Base-by-base conservation (phyloP, 176 grass and related monocot species). In the Saccharum spontaneum region DNA sequence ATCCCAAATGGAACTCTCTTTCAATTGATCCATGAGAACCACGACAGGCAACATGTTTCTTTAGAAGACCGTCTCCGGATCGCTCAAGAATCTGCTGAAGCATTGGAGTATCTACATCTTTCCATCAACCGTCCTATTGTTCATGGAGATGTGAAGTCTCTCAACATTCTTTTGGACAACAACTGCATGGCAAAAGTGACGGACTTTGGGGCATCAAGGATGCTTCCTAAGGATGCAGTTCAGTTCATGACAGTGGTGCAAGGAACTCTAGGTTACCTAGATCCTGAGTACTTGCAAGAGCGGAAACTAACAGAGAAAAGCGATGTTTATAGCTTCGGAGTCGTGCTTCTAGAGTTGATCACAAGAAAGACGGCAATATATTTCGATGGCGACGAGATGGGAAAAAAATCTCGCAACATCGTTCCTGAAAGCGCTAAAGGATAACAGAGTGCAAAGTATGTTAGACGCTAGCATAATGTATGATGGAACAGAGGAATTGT, bases 221-320 rank as follows among this genome's bases (percentile, higher is more conserved):
- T 7, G 5, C 80, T 50, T 26, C 36, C 80, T n/a, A 82, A 61
- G 50, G 80, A 82, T 4, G 49, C 8, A 39, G 67, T 40, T 12
- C 80, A 82, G 23, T 54, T 61, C 33, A 82, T 82, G 67, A 82
- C 80, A 43, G 6, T 71, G 4, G 69, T 71, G 39, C 69, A 71
- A 22, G 69, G 69, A 44, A 72, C 69, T 8, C 10, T 61, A 6
- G 80, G 80, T 22, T 82, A 82, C 16, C 37, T 82, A 54, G 80
- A 82, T 37, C 68, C 80, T 0, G 80, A 82, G 68, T 82, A 73
- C 80, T 52, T 82, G 68, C 80, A 82, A 7, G 80, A 82, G 36
- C 49, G 23, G 6, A 72, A 45, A 7, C n/a, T 72, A 41, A 72
- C 69, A 12, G 39, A 72, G 40, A 72, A 72, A 22, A 11, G 67